Evolutionary conservation across 345 rosid species (phyloP), one percentile per base, ranked within the genome.

Genomic region (Erysimum cheiranthoides): DNA sequence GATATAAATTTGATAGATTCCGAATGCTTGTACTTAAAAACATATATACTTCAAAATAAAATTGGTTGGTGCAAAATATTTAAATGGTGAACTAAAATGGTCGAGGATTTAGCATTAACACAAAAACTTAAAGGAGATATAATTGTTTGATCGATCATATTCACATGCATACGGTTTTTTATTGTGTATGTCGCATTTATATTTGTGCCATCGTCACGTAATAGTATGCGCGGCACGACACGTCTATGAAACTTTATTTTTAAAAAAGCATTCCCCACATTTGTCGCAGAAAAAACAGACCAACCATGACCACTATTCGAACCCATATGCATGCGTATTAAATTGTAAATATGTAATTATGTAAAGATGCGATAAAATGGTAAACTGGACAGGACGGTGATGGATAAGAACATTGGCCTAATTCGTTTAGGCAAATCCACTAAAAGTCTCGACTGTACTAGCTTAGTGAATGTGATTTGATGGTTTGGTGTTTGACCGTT

Each of bases 401-500:
- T 51, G 68, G 73, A 71, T 74, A 74, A 66, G 73, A 31, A 63
- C 75, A 79, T 59, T 56, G 64, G 59, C 78, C 78, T 77, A 70
- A 66, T 76, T 76, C 75, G 79, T 67, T 77, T 61, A 62, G 66
- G 66, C 62, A 58, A 75, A 14, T 8, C 74, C 74, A 75, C 47
- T 31, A 27, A 60, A 76, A 53, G 71, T 53, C 75, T 30, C 52
- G 43, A 69, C 34, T 52, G 66, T 69, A 42, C 68, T 30, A 54
- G 30, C 61, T 40, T 66, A 27, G 73, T 78, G 49, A 78, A 27
- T 50, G 36, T 78, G 81, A 78, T 78, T 78, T 78, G 81, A 78
- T 78, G 73, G 77, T 78, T 73, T 60, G 49, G 45, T 74, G 73
- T 66, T 77, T 78, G 81, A 78, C 73, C 57, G 49, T 47, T 56